These are phyloP conservation scores for Debaryomyces udenii DNA, from an alignment of 1,139 yeast species.

Conservation along the genomic window DNA sequence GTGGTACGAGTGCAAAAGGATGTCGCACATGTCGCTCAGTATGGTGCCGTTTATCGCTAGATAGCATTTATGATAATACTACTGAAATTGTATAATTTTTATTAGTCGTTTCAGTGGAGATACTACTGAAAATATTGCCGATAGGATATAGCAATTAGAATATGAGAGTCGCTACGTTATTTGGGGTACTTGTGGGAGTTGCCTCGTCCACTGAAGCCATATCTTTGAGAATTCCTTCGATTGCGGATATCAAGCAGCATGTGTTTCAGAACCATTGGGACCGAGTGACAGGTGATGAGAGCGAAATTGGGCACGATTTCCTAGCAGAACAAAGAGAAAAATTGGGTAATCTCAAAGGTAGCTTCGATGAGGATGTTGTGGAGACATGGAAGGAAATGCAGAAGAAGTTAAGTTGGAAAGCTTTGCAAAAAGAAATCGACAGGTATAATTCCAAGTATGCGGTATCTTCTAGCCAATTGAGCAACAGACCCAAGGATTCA, in stretches of 20 bases:
- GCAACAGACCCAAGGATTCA: conserved; percentile 15
- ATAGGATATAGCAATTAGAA: too few species aligned
- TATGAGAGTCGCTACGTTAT: conserved; percentile 10
- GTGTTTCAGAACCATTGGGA: conserved; percentile 9
- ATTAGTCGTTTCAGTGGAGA: too few species aligned
- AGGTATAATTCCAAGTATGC: conserved; percentile 18
- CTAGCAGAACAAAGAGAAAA: conserved; percentile 13
- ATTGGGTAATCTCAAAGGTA: conserved; percentile 10
- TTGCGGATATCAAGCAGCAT: conserved; percentile 12
- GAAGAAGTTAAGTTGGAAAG: conserved; percentile 19
- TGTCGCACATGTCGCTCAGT: not conserved
- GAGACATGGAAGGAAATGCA: conserved; percentile 33
- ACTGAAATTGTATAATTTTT: too few species aligned
- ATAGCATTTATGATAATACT: too few species aligned
- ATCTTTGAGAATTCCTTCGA: conserved; percentile 5
- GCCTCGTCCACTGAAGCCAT: conserved; percentile 10
- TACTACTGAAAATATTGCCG: too few species aligned
- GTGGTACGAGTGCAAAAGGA: not conserved
- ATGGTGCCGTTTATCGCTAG: conserved; percentile 1
- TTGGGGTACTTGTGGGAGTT: conserved; percentile 6
- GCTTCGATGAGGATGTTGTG: conserved; percentile 11
- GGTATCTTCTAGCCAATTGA: conserved; percentile 15
- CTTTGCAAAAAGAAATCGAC: conserved; percentile 23
- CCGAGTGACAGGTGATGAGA: conserved; percentile 7
- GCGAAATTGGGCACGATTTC: conserved; percentile 9